Evolutionary conservation across 163 green algal species (phyloP).

Genomic region (Coccomyxa subellipsoidea): DNA sequence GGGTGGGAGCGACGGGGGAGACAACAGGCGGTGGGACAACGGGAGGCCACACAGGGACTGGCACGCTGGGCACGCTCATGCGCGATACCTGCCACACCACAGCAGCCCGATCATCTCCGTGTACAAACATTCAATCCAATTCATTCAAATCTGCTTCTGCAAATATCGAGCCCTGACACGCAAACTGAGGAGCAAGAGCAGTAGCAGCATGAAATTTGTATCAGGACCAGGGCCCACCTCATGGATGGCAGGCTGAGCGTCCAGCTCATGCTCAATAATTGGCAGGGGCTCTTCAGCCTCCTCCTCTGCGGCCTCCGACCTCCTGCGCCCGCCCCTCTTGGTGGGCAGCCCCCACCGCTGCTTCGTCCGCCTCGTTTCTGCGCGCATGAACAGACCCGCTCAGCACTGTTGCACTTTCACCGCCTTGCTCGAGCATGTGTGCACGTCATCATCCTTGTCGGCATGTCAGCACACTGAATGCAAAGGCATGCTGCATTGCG

Average conservation of each 20-base stretch:
- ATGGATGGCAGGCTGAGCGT: background rate
- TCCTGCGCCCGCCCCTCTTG: background rate
- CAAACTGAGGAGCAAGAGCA: no score
- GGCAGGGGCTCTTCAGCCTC: background rate
- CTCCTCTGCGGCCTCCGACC: background rate
- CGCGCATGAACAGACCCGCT: background rate
- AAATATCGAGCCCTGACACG: no score
- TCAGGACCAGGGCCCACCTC: background rate
- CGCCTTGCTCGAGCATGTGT: no score
- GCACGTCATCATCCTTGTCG: no score
- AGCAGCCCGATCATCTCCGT: background rate
- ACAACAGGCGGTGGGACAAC: background rate
- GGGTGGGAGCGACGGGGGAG: background rate
- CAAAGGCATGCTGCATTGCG: no score
- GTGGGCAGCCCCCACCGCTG: background rate
- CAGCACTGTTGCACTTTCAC: background rate
- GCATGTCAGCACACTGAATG: no score
- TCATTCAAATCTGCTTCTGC: no score
- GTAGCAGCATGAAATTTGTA: no score
- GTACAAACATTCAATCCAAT: no score
- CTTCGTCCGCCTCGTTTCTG: background rate
- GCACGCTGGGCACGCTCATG: background rate
- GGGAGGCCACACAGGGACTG: background rate
- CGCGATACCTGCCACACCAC: background rate
- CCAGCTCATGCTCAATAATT: background rate